Evolutionary conservation across 805 yeast genomes (phyloP).

Genomic region (Yamadazyma akitaensis): DNA sequence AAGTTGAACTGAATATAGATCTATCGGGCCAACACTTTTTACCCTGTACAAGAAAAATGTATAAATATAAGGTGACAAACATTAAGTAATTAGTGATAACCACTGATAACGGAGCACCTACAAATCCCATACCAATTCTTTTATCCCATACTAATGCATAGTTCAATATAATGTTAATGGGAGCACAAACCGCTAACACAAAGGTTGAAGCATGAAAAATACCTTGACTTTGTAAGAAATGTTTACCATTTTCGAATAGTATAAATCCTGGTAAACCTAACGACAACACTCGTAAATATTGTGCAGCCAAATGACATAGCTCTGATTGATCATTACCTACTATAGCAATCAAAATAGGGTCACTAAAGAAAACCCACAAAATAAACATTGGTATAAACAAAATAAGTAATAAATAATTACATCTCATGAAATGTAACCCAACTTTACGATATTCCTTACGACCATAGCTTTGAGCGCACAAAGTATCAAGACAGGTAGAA

Average conservation of each 20-base stretch:
- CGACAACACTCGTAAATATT: conserved; percentile 52
- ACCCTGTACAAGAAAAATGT: conserved; percentile 45
- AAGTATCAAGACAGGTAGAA: conserved; percentile 74
- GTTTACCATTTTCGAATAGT: conserved; percentile 67
- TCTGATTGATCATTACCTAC: conserved; percentile 23
- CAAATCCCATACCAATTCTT: conserved; percentile 55
- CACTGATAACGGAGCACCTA: conserved; percentile 77
- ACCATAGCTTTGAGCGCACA: conserved; percentile 78
- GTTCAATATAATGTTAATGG: conserved; percentile 65
- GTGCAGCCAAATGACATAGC: conserved; percentile 47
- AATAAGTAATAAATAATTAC: conserved; percentile 54
- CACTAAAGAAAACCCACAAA: conserved; percentile 61
- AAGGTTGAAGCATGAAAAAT: conserved; percentile 78
- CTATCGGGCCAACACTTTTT: conserved; percentile 41
- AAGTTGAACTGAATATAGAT: conserved; percentile 20
- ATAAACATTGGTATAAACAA: conserved; percentile 52
- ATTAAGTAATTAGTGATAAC: conserved; percentile 68
- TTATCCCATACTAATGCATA: conserved; percentile 67
- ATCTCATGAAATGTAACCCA: conserved; percentile 66
- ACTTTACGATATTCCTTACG: conserved; percentile 61
- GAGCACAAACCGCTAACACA: conserved; percentile 67
- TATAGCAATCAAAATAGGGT: conserved; percentile 38
- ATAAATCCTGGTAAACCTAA: conserved; percentile 75
- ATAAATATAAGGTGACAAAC: conserved; percentile 53
- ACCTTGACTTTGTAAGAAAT: conserved; percentile 74